A percentile compares a stretch with the other conserved stretches of the same genome.
phyloP scores from a whole-genome alignment of 306 rosid genomes.

The Pueraria montana region DNA sequence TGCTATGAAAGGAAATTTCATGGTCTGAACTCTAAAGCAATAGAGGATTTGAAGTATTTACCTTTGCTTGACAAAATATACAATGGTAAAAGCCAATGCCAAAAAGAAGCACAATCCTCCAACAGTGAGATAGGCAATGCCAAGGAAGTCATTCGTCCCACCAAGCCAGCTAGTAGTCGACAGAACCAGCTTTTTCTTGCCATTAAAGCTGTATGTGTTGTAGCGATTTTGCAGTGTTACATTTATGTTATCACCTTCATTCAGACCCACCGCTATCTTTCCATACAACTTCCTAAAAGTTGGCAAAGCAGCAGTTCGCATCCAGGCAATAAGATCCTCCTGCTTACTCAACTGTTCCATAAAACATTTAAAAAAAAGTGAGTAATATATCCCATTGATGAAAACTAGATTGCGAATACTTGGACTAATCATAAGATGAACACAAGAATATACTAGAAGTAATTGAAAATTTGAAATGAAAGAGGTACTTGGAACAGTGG shows the following conservation, averaged over 20 bases:
- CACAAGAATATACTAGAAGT: background rate
- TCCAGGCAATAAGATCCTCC: conserved; percentile 89
- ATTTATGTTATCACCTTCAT: conserved; percentile 50
- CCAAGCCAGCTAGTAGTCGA: conserved; percentile 89
- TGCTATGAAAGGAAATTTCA: background rate
- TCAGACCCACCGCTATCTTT: conserved; percentile 72
- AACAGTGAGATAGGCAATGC: conserved; percentile 87
- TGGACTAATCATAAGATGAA: conserved; percentile 16
- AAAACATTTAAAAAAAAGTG: conserved; percentile 46
- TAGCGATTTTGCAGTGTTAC: conserved; percentile 65
- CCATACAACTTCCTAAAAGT: conserved; percentile 85
- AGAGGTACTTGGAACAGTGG: background rate
- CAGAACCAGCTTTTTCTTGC: conserved; percentile 82
- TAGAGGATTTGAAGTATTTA: conserved; percentile 46
- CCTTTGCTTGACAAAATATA: conserved; percentile 94
- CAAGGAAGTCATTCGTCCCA: conserved; percentile 85
- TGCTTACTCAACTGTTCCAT: conserved; percentile 72
- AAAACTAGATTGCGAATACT: conserved; percentile 34
- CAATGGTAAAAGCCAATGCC: conserved; percentile 82
- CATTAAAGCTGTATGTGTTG: conserved; percentile 78
- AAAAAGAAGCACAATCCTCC: conserved; percentile 91
- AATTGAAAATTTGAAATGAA: background rate
- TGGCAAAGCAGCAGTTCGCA: conserved; percentile 88
- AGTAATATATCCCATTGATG: conserved; percentile 39
- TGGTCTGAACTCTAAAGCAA: background rate